Evolutionary conservation across 345 rosid species (phyloP), one percentile per base, ranked within the genome.

Genomic region (Sisymbrium irio): DNA sequence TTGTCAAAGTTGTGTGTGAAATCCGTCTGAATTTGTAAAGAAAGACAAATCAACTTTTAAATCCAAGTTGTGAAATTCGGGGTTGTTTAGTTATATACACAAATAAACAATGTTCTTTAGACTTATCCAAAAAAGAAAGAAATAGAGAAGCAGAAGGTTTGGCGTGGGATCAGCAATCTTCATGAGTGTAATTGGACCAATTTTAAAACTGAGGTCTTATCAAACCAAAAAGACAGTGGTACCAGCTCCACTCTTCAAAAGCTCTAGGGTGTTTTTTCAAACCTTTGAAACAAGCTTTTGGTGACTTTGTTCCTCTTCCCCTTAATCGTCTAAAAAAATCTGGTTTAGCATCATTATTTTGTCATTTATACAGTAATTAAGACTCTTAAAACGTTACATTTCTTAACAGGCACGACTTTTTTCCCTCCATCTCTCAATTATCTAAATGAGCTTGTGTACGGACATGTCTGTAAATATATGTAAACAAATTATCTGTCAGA

Each of bases 181-280:
- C 81, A 77, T 8, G 92, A 88, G 6, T 86, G 84, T 39, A 79
- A 71, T 60, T 61, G 58, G 11, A 77, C 85, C 30, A 83, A 78
- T 75, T 94, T 91, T 83, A 94, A 94, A 74, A 97, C 97, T 2
- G 98, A 94, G 88, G 88, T 91, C 60, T 77, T 91, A 84, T 95
- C 98, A 10, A 87, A 89, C 82, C 98, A 91, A 76, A 94, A 94
- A 79, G 97, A 39, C 95, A 87, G 88, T 94, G 98, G 98, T 91
- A 88, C 74, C 97, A 87, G 91, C 86, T 86, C 67, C 93, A 91
- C 77, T 87, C 97, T 55, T 87, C 97, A 42, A 89, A 86, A 79
- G 60, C 68, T 57, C 62, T 70, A 47, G 71, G 27, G 51, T 54
- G 47, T 62, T 36, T 25, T 62, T 20, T 64, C 46, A 69, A 54